Conservation (phyloP, 768 basidiomycete genomes). For the Cystofilobasidium macerans region DNA sequence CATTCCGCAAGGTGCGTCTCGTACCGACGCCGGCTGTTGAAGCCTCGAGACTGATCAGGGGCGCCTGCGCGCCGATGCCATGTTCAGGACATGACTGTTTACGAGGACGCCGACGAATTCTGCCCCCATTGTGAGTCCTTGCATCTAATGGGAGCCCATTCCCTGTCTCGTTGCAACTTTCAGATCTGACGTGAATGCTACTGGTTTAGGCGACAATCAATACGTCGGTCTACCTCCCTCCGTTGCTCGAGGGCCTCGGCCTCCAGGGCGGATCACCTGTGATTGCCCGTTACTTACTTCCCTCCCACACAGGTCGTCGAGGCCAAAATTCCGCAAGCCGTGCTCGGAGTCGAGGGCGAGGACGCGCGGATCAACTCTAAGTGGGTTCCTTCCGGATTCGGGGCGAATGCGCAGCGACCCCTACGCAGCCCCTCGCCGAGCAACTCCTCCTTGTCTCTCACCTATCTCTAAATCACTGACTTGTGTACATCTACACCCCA, state of each 20-base stretch:
- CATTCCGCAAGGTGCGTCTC: slow-evolving; percentile 61
- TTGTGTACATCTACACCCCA: too few species aligned
- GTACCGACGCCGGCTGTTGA: neutral
- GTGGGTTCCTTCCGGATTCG: slow-evolving; percentile 43
- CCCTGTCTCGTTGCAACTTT: too few species aligned
- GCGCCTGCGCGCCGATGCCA: neutral
- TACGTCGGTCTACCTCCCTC: slow-evolving; percentile 53
- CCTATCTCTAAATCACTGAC: too few species aligned
- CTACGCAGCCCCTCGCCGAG: too few species aligned
- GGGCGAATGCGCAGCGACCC: too few species aligned
- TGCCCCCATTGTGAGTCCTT: slow-evolving; percentile 85
- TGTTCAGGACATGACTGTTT: slow-evolving; percentile 58
- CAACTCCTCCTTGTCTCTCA: too few species aligned
- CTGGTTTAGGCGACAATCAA: slow-evolving; percentile 60
- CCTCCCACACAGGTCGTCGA: slow-evolving; percentile 61
- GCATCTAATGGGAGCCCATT: too few species aligned
- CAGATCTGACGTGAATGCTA: neutral
- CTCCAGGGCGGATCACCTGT: slow-evolving; percentile 18
- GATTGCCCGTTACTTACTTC: neutral
- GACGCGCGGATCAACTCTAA: slow-evolving; percentile 77
- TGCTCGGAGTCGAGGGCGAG: slow-evolving; percentile 77
- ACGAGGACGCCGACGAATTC: slow-evolving; percentile 95
- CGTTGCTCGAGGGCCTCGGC: neutral
- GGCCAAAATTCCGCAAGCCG: slow-evolving; percentile 78
- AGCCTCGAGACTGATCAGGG: neutral